These are phyloP conservation scores for Kuraishia borneana DNA, from an alignment of 805 yeast species.

Conservation along the genomic window DNA sequence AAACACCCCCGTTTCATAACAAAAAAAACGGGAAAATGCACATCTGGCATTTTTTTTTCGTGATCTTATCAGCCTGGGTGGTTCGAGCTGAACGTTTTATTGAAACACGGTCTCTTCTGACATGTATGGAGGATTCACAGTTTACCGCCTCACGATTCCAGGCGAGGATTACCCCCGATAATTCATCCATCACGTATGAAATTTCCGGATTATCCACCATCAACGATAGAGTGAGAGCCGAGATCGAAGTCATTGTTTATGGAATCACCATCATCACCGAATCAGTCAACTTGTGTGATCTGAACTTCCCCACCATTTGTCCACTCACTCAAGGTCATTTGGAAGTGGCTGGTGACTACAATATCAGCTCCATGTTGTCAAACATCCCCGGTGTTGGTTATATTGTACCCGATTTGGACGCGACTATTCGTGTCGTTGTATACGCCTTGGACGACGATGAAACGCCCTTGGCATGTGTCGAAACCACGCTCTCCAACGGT, in stretches of 20 bases:
- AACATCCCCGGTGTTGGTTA: slow-evolving; percentile 77
- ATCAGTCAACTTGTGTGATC: slow-evolving; percentile 52
- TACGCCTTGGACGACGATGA: slow-evolving; percentile 29
- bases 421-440: slow-evolving; percentile 68
- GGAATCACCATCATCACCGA: slow-evolving; percentile 57
- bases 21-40: neutral
- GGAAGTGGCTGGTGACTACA: slow-evolving; percentile 46
- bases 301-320: slow-evolving; percentile 48
- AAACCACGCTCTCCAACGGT: slow-evolving; percentile 76
- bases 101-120: slow-evolving; percentile 51
- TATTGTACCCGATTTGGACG: slow-evolving; percentile 90
- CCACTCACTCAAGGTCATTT: slow-evolving; percentile 85
- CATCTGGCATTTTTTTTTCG: neutral
- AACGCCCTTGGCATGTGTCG: slow-evolving; percentile 77
- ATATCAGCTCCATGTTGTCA: slow-evolving; percentile 27
- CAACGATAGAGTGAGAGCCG: slow-evolving; percentile 58
- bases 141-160: slow-evolving; percentile 79
- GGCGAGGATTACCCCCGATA: slow-evolving; percentile 60
- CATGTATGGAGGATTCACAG: slow-evolving; percentile 87
- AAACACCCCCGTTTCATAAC: neutral
- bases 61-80: neutral
- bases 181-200: slow-evolving; percentile 50
- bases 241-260: slow-evolving; percentile 60
- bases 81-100: slow-evolving; percentile 18
- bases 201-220: slow-evolving; percentile 73